phyloP scores from a whole-genome alignment of 179 eudicot genomes.

The Silene coronaria region DNA sequence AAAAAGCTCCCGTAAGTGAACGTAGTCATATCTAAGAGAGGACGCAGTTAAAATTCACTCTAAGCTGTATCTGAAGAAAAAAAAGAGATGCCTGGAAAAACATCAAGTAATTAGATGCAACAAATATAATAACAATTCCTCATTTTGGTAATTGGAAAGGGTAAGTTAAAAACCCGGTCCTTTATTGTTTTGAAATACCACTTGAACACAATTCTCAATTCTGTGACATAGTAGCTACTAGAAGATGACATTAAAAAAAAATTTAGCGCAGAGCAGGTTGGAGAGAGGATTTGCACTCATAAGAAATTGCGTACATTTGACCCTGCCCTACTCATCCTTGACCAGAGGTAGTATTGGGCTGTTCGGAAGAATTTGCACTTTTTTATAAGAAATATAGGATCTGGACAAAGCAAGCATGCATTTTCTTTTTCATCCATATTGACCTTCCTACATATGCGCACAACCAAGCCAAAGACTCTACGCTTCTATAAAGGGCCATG shows the following conservation, averaged over 20 bases:
- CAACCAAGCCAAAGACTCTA: background rate
- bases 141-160: background rate
- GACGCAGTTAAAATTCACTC: background rate
- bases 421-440: background rate
- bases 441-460: background rate
- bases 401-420: background rate
- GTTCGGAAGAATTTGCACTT: background rate
- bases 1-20: constrained; percentile 7
- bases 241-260: background rate
- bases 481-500: background rate
- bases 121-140: background rate
- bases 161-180: background rate
- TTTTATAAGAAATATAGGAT: background rate
- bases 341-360: background rate
- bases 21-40: constrained; percentile 3
- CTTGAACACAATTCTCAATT: background rate
- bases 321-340: no score
- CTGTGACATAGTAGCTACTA: background rate
- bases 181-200: background rate
- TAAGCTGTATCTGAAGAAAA: background rate
- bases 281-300: no score
- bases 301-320: no score
- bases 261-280: no score
- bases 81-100: background rate
- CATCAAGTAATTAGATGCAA: background rate